A percentile compares a stretch with the other conserved stretches of the same genome.
These are phyloP conservation scores for Tulasnella sp. DNA, from an alignment of 768 basidiomycete species.

Conservation along the genomic window DNA sequence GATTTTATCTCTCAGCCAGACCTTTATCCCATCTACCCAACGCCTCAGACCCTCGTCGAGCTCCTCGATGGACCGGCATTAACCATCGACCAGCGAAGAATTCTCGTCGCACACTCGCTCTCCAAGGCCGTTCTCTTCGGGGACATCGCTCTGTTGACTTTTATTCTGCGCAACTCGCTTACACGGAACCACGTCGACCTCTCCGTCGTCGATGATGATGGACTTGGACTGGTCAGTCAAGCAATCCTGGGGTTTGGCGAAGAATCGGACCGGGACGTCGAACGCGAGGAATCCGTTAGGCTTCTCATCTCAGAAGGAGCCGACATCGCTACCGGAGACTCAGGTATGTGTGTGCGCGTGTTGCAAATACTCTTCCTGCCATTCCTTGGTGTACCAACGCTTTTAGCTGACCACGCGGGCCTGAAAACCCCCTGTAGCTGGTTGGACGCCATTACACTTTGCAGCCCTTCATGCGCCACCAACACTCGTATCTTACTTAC, in stretches of 20 bases:
- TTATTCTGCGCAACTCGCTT: conserved; percentile 59
- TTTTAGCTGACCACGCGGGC: not conserved
- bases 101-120: conserved; percentile 67
- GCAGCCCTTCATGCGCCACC: conserved; percentile 83
- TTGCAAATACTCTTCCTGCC: not conserved
- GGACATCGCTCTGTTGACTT: conserved; percentile 62
- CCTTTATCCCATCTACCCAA: conserved; percentile 70
- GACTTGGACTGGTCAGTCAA: conserved; percentile 67
- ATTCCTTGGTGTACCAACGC: not conserved
- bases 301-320: conserved; percentile 72
- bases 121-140: conserved; percentile 70
- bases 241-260: conserved; percentile 75
- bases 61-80: conserved; percentile 65
- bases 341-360: conserved; percentile 42
- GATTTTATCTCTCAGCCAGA: conserved; percentile 33
- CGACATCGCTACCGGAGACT: conserved; percentile 51
- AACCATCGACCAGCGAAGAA: conserved; percentile 54
- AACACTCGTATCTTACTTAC: conserved; percentile 81
- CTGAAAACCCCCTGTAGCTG: conserved; percentile 44
- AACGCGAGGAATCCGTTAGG: conserved; percentile 84
- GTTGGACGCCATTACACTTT: conserved; percentile 93
- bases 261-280: conserved; percentile 74
- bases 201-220: conserved; percentile 71
- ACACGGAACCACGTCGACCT: conserved; percentile 64
- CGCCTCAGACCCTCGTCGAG: conserved; percentile 49